Conservation (phyloP, 1,284 basidiomycete species). For the Fomitopsis betulina region DNA sequence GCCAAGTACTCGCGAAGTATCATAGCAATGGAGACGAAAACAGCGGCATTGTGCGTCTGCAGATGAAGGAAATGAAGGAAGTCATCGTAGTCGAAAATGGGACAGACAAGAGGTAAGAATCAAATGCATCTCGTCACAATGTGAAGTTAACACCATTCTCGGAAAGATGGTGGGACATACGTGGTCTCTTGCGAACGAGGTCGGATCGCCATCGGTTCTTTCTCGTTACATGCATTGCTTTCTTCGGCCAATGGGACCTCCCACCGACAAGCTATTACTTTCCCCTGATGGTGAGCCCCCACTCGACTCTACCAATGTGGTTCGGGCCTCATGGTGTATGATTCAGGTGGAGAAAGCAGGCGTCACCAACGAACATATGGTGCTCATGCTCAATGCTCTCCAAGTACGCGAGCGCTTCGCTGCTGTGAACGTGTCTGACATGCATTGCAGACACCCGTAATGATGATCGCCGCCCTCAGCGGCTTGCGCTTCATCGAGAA, state of each 20-base stretch:
- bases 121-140: neutral
- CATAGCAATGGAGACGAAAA: constrained; percentile 23
- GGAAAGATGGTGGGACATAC: constrained; percentile 37
- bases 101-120: constrained; percentile 35
- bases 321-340: neutral
- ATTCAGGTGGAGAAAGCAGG: constrained; percentile 13
- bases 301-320: neutral
- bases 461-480: constrained; percentile 18
- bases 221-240: constrained; percentile 19
- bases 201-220: constrained; percentile 20
- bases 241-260: constrained; percentile 19
- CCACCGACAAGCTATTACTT: constrained; percentile 22
- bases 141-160: no score
- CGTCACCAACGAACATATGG: constrained; percentile 19
- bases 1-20: constrained; percentile 22
- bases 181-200: constrained; percentile 16
- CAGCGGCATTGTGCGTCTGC: constrained; percentile 29
- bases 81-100: constrained; percentile 33
- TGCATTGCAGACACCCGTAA: constrained; percentile 15
- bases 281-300: constrained; percentile 14
- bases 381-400: constrained; percentile 19
- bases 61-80: constrained; percentile 41
- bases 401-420: constrained; percentile 4
- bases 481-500: constrained; percentile 18
- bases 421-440: neutral